Evolutionary conservation across 2,329 filamentous ascomycete species (phyloP).

Genomic region (Exophiala aquamarina): DNA sequence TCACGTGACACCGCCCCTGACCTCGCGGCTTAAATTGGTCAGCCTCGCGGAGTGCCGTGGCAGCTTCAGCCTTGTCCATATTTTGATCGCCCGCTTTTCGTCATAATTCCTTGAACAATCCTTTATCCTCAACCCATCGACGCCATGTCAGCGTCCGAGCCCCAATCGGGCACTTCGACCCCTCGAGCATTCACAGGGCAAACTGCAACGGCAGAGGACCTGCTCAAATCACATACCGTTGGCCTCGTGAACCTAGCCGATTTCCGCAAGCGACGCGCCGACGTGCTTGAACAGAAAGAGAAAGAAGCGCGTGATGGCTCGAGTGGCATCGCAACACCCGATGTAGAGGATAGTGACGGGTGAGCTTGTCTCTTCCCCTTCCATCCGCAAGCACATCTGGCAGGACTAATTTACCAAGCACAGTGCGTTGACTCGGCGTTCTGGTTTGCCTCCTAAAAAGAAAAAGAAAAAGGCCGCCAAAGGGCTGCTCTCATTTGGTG

Average conservation of each 20-base stretch:
- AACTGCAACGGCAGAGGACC: conserved; percentile 73
- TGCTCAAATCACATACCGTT: conserved; percentile 82
- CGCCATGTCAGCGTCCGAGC: conserved; percentile 32
- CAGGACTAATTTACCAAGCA: conserved; percentile 56
- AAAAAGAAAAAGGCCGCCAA: conserved; percentile 64
- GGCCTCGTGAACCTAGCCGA: conserved; percentile 89
- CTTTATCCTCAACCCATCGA: neutral
- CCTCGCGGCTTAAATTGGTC: too few species aligned
- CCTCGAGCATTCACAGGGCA: conserved; percentile 68
- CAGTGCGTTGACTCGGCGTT: conserved; percentile 53
- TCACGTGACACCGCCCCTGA: too few species aligned
- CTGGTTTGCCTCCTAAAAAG: conserved; percentile 42
- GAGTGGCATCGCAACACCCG: conserved; percentile 46
- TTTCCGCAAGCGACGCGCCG: conserved; percentile 91
- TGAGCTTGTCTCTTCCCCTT: conserved; percentile 43
- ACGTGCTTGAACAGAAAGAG: conserved; percentile 89
- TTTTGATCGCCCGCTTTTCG: too few species aligned
- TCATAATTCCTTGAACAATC: too few species aligned
- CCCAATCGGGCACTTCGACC: conserved; percentile 43
- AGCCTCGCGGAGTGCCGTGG: too few species aligned
- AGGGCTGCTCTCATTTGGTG: conserved; percentile 65
- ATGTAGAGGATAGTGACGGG: conserved; percentile 56
- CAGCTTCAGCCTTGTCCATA: too few species aligned
- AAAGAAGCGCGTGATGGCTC: conserved; percentile 70
- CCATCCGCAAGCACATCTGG: neutral